A percentile compares a stretch with the other conserved stretches of the same genome.
phyloP scores from a whole-genome alignment of 2,329 filamentous ascomycete genomes.

The Aspergillus brunneoviolaceus region DNA sequence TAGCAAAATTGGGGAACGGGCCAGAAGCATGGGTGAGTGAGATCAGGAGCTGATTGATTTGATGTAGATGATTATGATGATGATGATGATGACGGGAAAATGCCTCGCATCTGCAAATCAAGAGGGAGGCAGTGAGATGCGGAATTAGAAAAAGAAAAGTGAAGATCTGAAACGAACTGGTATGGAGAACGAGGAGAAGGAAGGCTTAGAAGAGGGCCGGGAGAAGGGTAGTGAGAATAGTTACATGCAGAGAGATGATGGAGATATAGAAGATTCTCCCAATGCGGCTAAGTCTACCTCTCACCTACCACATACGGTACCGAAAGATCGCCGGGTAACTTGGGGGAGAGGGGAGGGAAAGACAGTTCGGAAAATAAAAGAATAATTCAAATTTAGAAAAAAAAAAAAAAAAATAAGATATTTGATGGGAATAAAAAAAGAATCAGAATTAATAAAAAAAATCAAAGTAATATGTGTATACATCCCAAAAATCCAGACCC shows the following conservation, averaged over 20 bases:
- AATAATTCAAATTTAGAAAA: background rate
- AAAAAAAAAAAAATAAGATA: background rate
- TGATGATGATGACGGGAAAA: conserved; percentile 5
- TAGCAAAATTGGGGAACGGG: conserved; percentile 14
- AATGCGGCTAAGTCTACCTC: conserved; percentile 2
- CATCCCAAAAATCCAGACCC: background rate
- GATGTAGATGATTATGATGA: background rate
- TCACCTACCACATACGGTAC: background rate
- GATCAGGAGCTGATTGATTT: conserved; percentile 12
- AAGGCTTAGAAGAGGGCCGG: background rate
- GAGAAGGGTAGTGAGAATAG: background rate
- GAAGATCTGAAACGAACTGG: conserved; percentile 15
- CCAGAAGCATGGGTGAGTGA: conserved; percentile 11
- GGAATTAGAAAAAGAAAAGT: conserved; percentile 7
- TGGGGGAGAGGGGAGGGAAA: background rate
- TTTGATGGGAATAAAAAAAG: background rate
- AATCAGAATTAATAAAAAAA: background rate
- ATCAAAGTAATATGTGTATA: background rate
- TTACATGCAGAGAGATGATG: background rate
- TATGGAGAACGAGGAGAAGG: conserved; percentile 3
- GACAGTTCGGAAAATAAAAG: background rate
- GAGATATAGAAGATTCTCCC: conserved; percentile 6
- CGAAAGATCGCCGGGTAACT: conserved; percentile 6
- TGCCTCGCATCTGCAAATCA: conserved; percentile 17
- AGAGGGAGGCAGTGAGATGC: conserved; percentile 15